These are phyloP conservation scores for Pholiota microspora DNA, from an alignment of 768 basidiomycete genomes.

Conservation along the genomic window DNA sequence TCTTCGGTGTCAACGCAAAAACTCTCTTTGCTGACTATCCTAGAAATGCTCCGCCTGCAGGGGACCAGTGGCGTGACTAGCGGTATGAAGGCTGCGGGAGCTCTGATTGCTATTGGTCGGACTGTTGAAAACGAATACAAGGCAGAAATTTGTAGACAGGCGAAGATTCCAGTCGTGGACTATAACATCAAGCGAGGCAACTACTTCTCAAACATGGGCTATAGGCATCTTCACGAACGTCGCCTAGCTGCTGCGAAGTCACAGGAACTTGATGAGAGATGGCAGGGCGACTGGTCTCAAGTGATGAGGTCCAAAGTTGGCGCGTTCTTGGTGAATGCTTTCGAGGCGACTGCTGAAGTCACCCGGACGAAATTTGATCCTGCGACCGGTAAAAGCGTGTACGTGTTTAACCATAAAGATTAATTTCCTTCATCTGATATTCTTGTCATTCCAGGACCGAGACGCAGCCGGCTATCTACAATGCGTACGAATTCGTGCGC, in stretches of 20 bases:
- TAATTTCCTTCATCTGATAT: constrained; percentile 34
- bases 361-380: constrained; percentile 57
- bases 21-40: constrained; percentile 84
- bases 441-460: constrained; percentile 51
- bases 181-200: constrained; percentile 29
- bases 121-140: constrained; percentile 92
- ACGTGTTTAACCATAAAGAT: too few species aligned
- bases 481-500: constrained; percentile 90
- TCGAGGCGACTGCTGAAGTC: constrained; percentile 85
- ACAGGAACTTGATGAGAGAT: constrained; percentile 63
- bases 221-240: constrained; percentile 59
- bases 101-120: constrained; percentile 74
- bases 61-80: constrained; percentile 73
- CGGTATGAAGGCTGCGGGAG: constrained; percentile 89
- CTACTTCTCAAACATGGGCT: constrained; percentile 61
- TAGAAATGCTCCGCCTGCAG: constrained; percentile 83
- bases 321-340: constrained; percentile 73
- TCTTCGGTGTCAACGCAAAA: constrained; percentile 66
- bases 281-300: constrained; percentile 86
- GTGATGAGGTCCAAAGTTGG: constrained; percentile 74
- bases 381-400: constrained; percentile 59
- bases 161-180: constrained; percentile 52
- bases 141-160: constrained; percentile 69
- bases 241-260: constrained; percentile 65
- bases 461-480: constrained; percentile 86